Evolutionary conservation across 2,329 filamentous ascomycete species (phyloP).

Genomic region (Orbilia javanica): DNA sequence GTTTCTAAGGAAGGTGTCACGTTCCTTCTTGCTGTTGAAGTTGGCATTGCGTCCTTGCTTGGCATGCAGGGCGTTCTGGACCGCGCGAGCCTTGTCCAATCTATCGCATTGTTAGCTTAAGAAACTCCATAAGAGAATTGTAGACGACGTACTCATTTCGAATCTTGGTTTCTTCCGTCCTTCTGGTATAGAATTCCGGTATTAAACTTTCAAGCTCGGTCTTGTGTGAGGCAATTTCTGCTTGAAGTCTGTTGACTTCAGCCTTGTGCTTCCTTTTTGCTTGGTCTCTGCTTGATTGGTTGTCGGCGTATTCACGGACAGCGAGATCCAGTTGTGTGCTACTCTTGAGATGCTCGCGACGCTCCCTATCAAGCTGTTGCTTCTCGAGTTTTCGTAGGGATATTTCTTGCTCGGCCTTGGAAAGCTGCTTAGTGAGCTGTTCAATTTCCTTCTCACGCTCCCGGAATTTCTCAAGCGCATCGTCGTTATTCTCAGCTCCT

Average conservation of each 20-base stretch:
- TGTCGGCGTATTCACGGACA: slow-evolving; percentile 84
- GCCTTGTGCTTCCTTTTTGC: slow-evolving; percentile 77
- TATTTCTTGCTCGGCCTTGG: slow-evolving; percentile 82
- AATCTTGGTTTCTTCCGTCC: slow-evolving; percentile 77
- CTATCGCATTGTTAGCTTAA: slow-evolving; percentile 33
- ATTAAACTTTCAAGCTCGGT: slow-evolving; percentile 79
- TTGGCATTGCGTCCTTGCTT: slow-evolving; percentile 91
- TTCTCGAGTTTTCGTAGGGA: slow-evolving; percentile 88
- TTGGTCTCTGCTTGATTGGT: slow-evolving; percentile 81
- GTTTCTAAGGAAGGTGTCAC: slow-evolving; percentile 82
- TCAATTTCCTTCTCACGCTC: slow-evolving; percentile 83
- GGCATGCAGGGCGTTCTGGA: slow-evolving; percentile 82
- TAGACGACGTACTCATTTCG: slow-evolving; percentile 70
- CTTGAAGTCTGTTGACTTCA: slow-evolving; percentile 78
- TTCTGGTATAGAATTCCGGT: slow-evolving; percentile 80
- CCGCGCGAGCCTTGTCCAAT: slow-evolving; percentile 80
- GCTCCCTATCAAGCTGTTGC: slow-evolving; percentile 87
- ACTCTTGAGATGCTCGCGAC: slow-evolving; percentile 81
- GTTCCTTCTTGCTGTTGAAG: slow-evolving; percentile 88
- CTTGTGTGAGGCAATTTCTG: slow-evolving; percentile 81
- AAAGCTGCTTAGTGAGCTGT: slow-evolving; percentile 79
- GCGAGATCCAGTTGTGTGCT: slow-evolving; percentile 89
- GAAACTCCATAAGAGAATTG: neutral
- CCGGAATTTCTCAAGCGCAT: slow-evolving; percentile 80
- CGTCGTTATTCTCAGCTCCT: slow-evolving; percentile 85